Conservation (phyloP, 2,329 filamentous ascomycete genomes). For the Macrophomina pseudophaseolina region DNA sequence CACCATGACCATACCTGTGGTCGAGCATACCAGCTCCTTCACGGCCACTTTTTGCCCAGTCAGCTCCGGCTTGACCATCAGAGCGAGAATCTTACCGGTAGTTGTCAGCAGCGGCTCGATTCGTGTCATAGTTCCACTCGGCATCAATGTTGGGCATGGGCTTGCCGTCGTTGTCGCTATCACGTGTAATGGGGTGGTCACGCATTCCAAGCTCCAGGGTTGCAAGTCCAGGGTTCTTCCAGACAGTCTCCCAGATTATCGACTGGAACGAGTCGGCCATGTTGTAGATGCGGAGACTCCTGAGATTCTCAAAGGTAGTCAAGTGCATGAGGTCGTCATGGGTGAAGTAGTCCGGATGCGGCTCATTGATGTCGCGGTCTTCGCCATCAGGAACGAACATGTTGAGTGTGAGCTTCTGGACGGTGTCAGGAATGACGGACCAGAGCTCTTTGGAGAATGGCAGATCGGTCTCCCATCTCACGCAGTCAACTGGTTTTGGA, state of each 20-base stretch:
- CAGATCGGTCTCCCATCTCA: conserved; percentile 38
- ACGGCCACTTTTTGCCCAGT: conserved; percentile 31
- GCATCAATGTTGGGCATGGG: conserved; percentile 33
- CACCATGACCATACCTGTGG: conserved; percentile 37
- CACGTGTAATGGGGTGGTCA: conserved; percentile 35
- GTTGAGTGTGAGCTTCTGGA: conserved; percentile 39
- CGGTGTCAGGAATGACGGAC: conserved; percentile 31
- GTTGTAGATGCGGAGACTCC: conserved; percentile 37
- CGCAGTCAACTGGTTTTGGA: neutral
- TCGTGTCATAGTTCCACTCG: conserved; percentile 33
- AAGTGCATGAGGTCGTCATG: conserved; percentile 36
- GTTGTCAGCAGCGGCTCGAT: conserved; percentile 25
- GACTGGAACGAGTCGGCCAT: conserved; percentile 38
- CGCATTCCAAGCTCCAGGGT: conserved; percentile 39
- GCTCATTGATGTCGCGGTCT: conserved; percentile 28
- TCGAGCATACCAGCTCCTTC: conserved; percentile 40
- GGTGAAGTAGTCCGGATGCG: conserved; percentile 34
- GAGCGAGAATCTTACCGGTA: conserved; percentile 3
- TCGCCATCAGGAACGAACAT: conserved; percentile 34
- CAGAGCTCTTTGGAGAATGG: conserved; percentile 37
- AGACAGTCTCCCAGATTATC: conserved; percentile 40
- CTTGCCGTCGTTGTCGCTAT: conserved; percentile 30
- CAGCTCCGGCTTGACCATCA: neutral
- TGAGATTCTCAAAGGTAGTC: conserved; percentile 33
- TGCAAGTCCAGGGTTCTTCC: conserved; percentile 35